phyloP scores from a whole-genome alignment of 768 basidiomycete species.

The Suillus subluteus region DNA sequence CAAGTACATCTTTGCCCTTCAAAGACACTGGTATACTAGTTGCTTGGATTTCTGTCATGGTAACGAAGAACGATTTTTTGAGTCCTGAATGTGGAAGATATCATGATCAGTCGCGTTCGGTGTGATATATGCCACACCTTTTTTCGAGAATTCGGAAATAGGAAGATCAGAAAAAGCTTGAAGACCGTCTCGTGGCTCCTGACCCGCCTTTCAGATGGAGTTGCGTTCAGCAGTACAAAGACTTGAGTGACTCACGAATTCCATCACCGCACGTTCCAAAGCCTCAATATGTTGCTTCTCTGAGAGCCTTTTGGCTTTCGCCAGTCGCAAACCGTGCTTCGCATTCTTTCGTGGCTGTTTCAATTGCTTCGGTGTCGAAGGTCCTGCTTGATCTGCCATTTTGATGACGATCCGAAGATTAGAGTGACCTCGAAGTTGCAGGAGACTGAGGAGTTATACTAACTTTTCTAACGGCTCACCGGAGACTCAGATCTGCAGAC shows the following conservation, averaged over 20 bases:
- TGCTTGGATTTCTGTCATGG: constrained; percentile 83
- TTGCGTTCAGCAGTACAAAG: not conserved
- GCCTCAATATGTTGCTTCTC: constrained; percentile 55
- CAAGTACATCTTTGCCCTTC: constrained; percentile 67
- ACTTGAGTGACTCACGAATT: constrained; percentile 46
- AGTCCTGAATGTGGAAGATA: constrained; percentile 54
- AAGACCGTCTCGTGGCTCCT: constrained; percentile 57
- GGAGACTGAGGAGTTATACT: not conserved
- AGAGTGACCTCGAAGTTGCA: not conserved
- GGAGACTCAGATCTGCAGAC: no score
- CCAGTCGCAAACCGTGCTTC: constrained; percentile 16
- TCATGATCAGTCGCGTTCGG: constrained; percentile 6
- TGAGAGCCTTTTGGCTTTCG: constrained; percentile 45
- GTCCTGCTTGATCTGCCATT: constrained; percentile 26
- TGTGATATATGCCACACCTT: constrained; percentile 47
- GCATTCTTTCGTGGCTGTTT: constrained; percentile 19
- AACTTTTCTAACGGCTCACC: not conserved
- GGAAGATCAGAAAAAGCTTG: constrained; percentile 72
- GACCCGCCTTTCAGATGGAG: constrained; percentile 18
- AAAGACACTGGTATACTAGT: constrained; percentile 62
- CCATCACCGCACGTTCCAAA: constrained; percentile 50
- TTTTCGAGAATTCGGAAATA: constrained; percentile 75
- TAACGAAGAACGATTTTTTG: constrained; percentile 82
- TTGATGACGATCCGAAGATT: not conserved
- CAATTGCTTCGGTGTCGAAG: constrained; percentile 21